Percentiles rank a stretch among this genome's conserved stretches.
These are phyloP conservation scores for Penicillium rolfsii DNA, from an alignment of 2,329 filamentous ascomycete genomes.

Conservation along the genomic window DNA sequence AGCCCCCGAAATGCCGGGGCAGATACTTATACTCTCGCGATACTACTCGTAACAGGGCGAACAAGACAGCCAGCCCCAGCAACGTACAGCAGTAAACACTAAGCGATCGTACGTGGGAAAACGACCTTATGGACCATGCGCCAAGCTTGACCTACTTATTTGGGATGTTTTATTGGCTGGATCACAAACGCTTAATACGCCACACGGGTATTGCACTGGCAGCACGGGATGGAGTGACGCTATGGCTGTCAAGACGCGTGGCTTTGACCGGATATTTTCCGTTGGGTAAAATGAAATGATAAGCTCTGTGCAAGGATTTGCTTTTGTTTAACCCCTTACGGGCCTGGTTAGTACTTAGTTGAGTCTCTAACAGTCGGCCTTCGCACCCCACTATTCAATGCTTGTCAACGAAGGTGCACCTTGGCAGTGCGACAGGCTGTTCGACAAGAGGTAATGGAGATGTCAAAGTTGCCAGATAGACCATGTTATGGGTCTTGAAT, in stretches of 20 bases:
- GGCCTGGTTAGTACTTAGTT: not conserved
- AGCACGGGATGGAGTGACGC: not conserved
- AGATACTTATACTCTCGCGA: conserved; percentile 1
- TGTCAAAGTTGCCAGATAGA: not conserved
- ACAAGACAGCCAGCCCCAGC: not conserved
- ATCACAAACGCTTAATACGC: conserved; percentile 6
- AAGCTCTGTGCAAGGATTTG: not conserved
- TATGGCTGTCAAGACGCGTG: not conserved
- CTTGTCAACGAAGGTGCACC: not conserved
- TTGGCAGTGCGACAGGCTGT: not conserved
- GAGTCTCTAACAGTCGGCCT: not conserved
- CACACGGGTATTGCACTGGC: not conserved
- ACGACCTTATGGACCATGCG: not conserved
- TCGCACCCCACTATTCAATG: not conserved
- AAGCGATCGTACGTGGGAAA: not conserved
- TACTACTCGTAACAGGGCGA: not conserved
- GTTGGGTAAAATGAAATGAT: not conserved
- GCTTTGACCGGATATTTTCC: not conserved
- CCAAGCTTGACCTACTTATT: not conserved
- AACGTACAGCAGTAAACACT: not conserved
- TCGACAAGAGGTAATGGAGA: not conserved
- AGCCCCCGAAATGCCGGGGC: not conserved
- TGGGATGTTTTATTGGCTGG: not conserved
- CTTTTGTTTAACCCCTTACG: not conserved
- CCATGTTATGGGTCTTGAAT: not conserved